Conservation (phyloP, 2,329 filamentous ascomycete species). For the Shiraia sp. region DNA sequence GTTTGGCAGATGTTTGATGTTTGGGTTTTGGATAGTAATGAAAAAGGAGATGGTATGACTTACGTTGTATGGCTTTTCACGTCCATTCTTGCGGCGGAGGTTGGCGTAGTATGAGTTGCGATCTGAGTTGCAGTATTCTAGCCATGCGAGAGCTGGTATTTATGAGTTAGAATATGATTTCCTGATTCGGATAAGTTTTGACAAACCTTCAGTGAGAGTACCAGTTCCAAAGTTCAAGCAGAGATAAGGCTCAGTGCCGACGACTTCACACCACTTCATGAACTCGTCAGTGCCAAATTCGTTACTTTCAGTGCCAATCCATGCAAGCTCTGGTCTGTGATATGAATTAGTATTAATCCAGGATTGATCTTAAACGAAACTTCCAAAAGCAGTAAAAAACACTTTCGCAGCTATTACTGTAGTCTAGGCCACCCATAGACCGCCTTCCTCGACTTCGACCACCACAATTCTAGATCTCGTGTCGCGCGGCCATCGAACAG, state of each 20-base stretch:
- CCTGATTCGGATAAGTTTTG: too few relatives aligned
- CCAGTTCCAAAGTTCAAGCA: slow-evolving; percentile 80
- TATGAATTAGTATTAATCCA: too few relatives aligned
- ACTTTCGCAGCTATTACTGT: too few relatives aligned
- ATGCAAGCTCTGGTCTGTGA: slow-evolving; percentile 72
- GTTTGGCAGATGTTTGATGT: not conserved
- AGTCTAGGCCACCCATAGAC: too few relatives aligned
- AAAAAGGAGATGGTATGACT: slow-evolving; percentile 7
- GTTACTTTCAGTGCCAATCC: slow-evolving; percentile 77
- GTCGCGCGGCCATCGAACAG: too few relatives aligned
- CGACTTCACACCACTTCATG: slow-evolving; percentile 75
- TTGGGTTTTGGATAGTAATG: not conserved
- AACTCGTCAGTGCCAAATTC: slow-evolving; percentile 87
- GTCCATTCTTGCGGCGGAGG: slow-evolving; percentile 74
- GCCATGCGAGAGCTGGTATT: slow-evolving; percentile 72
- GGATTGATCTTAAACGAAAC: too few relatives aligned
- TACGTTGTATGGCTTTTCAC: slow-evolving; percentile 73
- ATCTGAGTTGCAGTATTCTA: slow-evolving; percentile 85
- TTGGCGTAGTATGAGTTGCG: slow-evolving; percentile 81
- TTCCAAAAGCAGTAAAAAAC: too few relatives aligned
- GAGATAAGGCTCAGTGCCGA: slow-evolving; percentile 78
- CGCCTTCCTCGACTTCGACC: too few relatives aligned
- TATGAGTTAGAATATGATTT: too few relatives aligned
- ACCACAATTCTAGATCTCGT: not conserved
- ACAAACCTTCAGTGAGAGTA: slow-evolving; percentile 56